Percentiles rank a stretch among this genome's conserved stretches.
Evolutionary conservation across 2,329 filamentous ascomycete genomes (phyloP).

Genomic region (Ascomycota sp.): DNA sequence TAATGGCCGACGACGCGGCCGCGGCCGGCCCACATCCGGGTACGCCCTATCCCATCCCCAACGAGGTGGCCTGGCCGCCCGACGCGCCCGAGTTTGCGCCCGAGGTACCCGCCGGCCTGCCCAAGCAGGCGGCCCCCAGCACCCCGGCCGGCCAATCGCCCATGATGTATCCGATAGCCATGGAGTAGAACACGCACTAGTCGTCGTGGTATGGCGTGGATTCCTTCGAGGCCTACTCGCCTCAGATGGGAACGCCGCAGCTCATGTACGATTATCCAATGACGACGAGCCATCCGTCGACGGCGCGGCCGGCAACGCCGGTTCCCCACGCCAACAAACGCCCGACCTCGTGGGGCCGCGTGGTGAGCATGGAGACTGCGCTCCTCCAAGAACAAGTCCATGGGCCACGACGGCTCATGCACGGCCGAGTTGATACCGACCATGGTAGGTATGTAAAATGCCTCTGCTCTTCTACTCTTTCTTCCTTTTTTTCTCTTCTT

Average conservation of each 20-base stretch:
- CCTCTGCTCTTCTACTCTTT: not conserved
- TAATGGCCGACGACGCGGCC: conserved; percentile 14
- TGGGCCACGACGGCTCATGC: conserved; percentile 8
- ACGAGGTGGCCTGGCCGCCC: conserved; percentile 16
- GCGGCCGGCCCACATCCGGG: conserved; percentile 17
- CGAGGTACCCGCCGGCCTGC: conserved; percentile 8
- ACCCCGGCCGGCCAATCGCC: conserved; percentile 11
- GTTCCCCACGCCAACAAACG: conserved; percentile 18
- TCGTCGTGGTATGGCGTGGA: conserved; percentile 7
- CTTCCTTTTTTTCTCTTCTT: not conserved
- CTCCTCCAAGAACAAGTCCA: conserved; percentile 17
- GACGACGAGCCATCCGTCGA: conserved; percentile 7
- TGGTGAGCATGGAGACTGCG: conserved; percentile 18
- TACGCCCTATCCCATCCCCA: conserved; percentile 19
- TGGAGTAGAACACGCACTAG: conserved; percentile 11
- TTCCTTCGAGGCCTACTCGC: conserved; percentile 3
- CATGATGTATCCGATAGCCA: conserved; percentile 11
- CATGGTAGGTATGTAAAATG: conserved; percentile 7
- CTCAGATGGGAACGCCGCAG: conserved; percentile 3
- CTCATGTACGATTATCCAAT: conserved; percentile 9
- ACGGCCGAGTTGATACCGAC: conserved; percentile 7
- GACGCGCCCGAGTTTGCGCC: conserved; percentile 19
- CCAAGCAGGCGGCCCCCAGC: conserved; percentile 14
- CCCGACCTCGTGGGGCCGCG: conserved; percentile 17
- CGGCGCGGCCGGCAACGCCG: conserved; percentile 15